Evolutionary conservation across 345 rosid species (phyloP).

Genomic region (Ceriops tagal): DNA sequence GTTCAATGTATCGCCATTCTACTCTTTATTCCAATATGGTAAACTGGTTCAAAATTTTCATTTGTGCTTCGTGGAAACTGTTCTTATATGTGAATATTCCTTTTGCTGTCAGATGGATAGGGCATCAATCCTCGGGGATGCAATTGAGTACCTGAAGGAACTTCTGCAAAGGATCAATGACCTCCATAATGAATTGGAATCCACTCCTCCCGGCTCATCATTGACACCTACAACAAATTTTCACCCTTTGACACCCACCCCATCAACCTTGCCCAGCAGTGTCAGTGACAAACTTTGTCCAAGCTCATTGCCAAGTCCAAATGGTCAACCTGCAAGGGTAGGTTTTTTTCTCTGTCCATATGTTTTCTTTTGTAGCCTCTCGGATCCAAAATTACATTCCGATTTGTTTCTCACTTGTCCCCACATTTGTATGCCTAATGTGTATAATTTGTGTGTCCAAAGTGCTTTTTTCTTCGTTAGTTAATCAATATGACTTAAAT

Average conservation of each 20-base stretch:
- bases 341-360: not conserved
- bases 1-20: too few species aligned
- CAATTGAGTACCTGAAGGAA: constrained; percentile 92
- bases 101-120: constrained; percentile 79
- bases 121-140: constrained; percentile 96
- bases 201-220: constrained; percentile 59
- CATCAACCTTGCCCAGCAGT: constrained; percentile 65
- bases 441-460: too few species aligned
- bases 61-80: not conserved
- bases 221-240: constrained; percentile 57
- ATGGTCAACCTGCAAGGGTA: constrained; percentile 84
- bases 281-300: constrained; percentile 81
- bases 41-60: not conserved
- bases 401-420: too few species aligned
- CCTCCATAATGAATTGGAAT: constrained; percentile 83
- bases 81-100: not conserved
- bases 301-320: constrained; percentile 63
- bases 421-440: too few species aligned
- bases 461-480: too few species aligned
- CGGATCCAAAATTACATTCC: too few species aligned
- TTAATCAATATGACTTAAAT: too few species aligned
- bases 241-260: constrained; percentile 86
- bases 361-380: not conserved
- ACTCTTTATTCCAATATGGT: not conserved
- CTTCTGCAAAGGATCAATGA: constrained; percentile 90